Evolutionary conservation across 768 basidiomycete species (phyloP), one percentile per base, ranked within the genome.

Genomic region (Leccinum pellstonianum): DNA sequence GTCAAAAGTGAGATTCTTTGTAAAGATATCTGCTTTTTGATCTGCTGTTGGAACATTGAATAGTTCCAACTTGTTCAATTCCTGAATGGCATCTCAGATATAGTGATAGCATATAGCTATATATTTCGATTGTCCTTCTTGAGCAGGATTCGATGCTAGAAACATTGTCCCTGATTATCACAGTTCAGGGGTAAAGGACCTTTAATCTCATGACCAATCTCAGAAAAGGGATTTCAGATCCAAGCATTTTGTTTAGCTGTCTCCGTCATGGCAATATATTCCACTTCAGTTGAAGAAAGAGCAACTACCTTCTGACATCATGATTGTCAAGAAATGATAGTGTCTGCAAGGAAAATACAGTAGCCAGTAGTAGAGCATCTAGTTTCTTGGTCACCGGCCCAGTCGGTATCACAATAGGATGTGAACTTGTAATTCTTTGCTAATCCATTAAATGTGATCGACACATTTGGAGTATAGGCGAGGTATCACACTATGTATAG

Each of bases 31-130:
- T 7, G 41, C 41, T 3, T 23, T 23, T 23, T 23, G 41, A 15
- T 15, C 14, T 0, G 0, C 6, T 2, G 15, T 43, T 0, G 6
- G 41, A 7, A 43, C n/a, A n/a, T 43, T n/a, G 0, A 2, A 43
- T 3, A 10, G 15, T 43, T 43, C 27, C 8, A 27, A 8, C 38
- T 41, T 4, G 5, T 14, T 15, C 8, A 3, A n/a, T 9, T 41
- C 41, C 2, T 41, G 41, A 15, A 41, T 6, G 6, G 41, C 41
- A 6, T 41, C 41, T 11, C 1, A 1, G 12, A 41, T 41, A 41
- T 41, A 29, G 29, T 29, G 29, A 9, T 29, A 29, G 2, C 2
- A 0, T 9, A 29, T 29, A 0, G 29, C 8, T 9, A 29, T 29
- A 1, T 29, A 2, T 29, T 29, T 29, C 2, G 9, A 29, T 29